Percentiles rank a stretch among this genome's conserved stretches.
Conservation (phyloP, 495 filamentous ascomycete species). For the Choiromyces venosus region DNA sequence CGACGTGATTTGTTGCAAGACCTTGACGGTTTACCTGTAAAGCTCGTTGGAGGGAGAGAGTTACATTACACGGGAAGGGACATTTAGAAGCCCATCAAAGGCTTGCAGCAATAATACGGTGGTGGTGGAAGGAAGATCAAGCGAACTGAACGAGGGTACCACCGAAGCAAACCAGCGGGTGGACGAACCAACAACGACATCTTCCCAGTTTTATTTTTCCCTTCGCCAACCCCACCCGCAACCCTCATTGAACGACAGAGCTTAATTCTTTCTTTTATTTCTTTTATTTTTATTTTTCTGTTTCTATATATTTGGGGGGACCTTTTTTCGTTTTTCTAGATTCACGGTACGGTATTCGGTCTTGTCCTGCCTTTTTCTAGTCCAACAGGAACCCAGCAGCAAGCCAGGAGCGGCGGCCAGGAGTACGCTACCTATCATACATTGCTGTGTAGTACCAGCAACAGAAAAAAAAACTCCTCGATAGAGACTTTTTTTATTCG, state of each 20-base stretch:
- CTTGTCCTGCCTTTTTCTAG: neutral
- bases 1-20: slow-evolving; percentile 29
- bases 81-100: slow-evolving; percentile 18
- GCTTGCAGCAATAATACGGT: neutral
- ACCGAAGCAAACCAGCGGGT: slow-evolving; percentile 5
- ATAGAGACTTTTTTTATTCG: slow-evolving; percentile 9
- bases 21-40: slow-evolving; percentile 4
- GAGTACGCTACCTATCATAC: neutral
- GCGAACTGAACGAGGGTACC: slow-evolving; percentile 7
- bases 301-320: slow-evolving; percentile 7
- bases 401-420: neutral
- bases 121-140: neutral
- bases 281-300: slow-evolving; percentile 18
- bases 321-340: slow-evolving; percentile 9
- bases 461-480: slow-evolving; percentile 10
- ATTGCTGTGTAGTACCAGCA: neutral
- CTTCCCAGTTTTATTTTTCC: slow-evolving; percentile 6
- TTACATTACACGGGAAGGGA: slow-evolving; percentile 22
- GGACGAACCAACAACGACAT: slow-evolving; percentile 21
- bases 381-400: neutral
- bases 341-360: neutral
- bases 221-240: slow-evolving; percentile 4
- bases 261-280: neutral
- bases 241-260: neutral
- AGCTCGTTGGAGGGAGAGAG: neutral